A percentile compares a stretch with the other conserved stretches of the same genome.
Evolutionary conservation across 441 rosid genomes (phyloP).

Genomic region (Adansonia madagascariensis): DNA sequence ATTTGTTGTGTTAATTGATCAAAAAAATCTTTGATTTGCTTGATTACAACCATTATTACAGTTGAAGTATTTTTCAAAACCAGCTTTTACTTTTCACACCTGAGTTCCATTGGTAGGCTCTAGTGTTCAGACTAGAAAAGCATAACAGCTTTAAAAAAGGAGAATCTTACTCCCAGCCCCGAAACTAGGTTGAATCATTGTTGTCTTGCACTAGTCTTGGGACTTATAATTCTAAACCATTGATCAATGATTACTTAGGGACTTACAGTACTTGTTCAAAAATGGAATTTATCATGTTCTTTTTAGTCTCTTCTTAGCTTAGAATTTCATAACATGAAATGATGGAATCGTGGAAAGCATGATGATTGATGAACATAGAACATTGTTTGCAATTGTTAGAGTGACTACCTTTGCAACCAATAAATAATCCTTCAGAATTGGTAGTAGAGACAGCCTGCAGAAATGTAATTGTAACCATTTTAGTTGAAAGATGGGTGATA

Average conservation of each 20-base stretch:
- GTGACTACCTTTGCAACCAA: not conserved
- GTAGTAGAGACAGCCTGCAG: not conserved
- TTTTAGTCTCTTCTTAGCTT: not conserved
- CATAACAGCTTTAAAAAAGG: not conserved
- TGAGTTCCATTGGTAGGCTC: not conserved
- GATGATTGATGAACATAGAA: not conserved
- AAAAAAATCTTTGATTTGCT: not conserved
- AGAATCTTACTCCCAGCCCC: not conserved
- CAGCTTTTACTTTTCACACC: constrained; percentile 18
- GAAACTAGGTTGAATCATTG: not conserved
- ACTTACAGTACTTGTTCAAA: not conserved
- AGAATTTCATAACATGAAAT: not conserved
- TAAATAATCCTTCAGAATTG: not conserved
- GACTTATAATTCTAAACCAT: not conserved
- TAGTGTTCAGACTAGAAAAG: constrained; percentile 17
- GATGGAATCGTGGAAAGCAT: not conserved
- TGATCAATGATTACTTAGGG: not conserved
- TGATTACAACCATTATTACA: not conserved
- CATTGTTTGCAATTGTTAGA: not conserved
- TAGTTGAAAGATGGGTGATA: not conserved
- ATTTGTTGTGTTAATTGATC: too few relatives aligned
- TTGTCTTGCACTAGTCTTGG: not conserved
- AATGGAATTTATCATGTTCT: not conserved
- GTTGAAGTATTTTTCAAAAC: not conserved
- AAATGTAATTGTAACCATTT: too few relatives aligned